Percentiles rank a stretch among this genome's conserved stretches.
Conservation (phyloP, 108 stramenopile genomes). For the Cylindrotheca fusiformis region DNA sequence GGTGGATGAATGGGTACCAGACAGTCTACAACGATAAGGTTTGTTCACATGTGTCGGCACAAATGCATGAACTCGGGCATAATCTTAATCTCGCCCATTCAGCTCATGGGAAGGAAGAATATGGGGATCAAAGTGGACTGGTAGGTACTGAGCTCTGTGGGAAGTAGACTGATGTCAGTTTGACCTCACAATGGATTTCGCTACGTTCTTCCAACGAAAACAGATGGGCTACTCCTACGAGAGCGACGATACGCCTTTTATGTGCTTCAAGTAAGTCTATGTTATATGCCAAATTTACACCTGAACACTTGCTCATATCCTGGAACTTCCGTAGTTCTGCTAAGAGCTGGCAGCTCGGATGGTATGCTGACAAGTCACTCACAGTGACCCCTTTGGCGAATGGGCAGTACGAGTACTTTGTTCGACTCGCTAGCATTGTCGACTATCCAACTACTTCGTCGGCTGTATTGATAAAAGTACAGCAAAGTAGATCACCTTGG, state of each 20-base stretch:
- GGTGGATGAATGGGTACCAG: constrained; percentile 26
- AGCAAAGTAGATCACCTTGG: constrained; percentile 6
- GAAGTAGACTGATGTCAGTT: neutral
- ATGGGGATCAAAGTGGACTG: constrained; percentile 57
- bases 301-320: too few relatives aligned
- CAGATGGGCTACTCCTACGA: constrained; percentile 47
- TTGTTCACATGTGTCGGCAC: constrained; percentile 35
- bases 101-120: constrained; percentile 27
- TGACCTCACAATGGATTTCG: too few relatives aligned
- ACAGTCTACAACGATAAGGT: constrained; percentile 50
- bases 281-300: too few relatives aligned
- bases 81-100: constrained; percentile 26
- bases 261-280: constrained; percentile 84
- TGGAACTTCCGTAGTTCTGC: too few relatives aligned
- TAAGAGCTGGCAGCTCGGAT: constrained; percentile 48
- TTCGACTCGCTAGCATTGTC: neutral
- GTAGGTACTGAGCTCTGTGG: constrained; percentile 19
- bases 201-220: neutral
- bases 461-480: neutral
- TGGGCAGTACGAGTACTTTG: neutral
- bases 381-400: neutral
- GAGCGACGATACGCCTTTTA: constrained; percentile 29
- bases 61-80: constrained; percentile 57
- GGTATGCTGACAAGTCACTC: constrained; percentile 35
- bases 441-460: neutral